Percentiles rank a stretch among this genome's conserved stretches.
Conservation (phyloP, 306 rosid genomes). For the Cicer arietinum region DNA sequence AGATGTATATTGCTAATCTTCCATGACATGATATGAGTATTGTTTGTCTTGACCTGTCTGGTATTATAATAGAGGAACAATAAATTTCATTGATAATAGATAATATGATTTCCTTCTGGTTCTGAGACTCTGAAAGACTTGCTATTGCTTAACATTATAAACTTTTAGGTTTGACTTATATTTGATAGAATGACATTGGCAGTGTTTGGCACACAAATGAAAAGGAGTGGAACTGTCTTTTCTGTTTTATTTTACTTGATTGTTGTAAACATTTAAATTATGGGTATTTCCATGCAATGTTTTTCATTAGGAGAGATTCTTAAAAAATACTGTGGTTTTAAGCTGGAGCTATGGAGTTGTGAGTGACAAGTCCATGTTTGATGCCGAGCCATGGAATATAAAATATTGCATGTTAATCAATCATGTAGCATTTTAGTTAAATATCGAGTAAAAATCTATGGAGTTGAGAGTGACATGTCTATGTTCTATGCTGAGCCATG, state of each 20-base stretch:
- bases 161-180: not conserved
- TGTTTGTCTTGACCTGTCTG: slow-evolving; percentile 3
- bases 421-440: slow-evolving; percentile 2
- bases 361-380: not conserved
- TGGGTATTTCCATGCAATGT: not conserved
- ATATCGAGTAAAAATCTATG: not conserved
- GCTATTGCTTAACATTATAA: not conserved
- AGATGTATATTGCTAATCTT: slow-evolving; percentile 13
- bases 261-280: not conserved
- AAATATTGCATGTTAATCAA: not conserved
- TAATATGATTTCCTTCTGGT: slow-evolving; percentile 10
- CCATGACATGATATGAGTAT: not conserved
- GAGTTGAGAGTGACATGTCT: not conserved
- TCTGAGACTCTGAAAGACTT: slow-evolving; percentile 3
- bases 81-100: not conserved
- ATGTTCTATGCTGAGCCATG: not conserved
- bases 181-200: not conserved
- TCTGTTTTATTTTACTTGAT: slow-evolving; percentile 7
- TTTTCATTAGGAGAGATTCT: not conserved
- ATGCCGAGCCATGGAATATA: not conserved
- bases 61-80: slow-evolving; percentile 17
- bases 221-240: not conserved
- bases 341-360: not conserved
- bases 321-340: not conserved
- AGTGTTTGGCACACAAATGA: not conserved